Conservation (phyloP, 208 protist species). For the Porcisia deanei region DNA sequence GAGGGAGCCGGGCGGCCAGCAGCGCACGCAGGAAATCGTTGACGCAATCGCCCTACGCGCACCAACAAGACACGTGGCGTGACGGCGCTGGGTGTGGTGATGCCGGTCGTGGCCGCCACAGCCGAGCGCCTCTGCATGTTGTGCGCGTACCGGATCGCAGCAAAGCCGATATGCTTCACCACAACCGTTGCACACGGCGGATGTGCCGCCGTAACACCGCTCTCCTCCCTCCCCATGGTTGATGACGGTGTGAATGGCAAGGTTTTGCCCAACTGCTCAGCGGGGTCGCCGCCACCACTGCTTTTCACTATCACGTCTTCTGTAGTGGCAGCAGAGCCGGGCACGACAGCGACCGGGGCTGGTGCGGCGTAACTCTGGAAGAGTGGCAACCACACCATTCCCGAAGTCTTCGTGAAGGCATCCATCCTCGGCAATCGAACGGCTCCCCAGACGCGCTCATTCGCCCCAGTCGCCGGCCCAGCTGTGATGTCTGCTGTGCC, state of each 20-base stretch:
- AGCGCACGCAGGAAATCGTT: background rate
- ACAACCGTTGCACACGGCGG: background rate
- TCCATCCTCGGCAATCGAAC: slow-evolving; percentile 18
- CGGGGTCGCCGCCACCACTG: background rate
- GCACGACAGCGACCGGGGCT: background rate
- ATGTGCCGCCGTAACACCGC: background rate
- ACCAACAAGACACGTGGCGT: slow-evolving; percentile 13
- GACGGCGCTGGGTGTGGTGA: background rate
- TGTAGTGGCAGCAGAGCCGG: background rate
- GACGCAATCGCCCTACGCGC: slow-evolving; percentile 13
- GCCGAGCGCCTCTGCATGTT: slow-evolving; percentile 34
- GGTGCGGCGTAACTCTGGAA: slow-evolving; percentile 11
- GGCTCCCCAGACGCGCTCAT: slow-evolving; percentile 18
- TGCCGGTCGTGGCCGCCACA: background rate
- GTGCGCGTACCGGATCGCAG: slow-evolving; percentile 45
- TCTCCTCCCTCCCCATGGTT: background rate
- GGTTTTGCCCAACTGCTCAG: background rate
- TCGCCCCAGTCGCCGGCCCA: background rate
- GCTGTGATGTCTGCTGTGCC: background rate
- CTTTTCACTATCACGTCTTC: background rate
- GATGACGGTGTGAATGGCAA: background rate
- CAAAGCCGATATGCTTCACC: slow-evolving; percentile 37
- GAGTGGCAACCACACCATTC: slow-evolving; percentile 35
- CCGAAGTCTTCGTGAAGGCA: slow-evolving; percentile 14
- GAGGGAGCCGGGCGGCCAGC: background rate